Evolutionary conservation across 2,329 filamentous ascomycete species (phyloP), one percentile per base, ranked within the genome.

Genomic region (Paecilomyces formosus): DNA sequence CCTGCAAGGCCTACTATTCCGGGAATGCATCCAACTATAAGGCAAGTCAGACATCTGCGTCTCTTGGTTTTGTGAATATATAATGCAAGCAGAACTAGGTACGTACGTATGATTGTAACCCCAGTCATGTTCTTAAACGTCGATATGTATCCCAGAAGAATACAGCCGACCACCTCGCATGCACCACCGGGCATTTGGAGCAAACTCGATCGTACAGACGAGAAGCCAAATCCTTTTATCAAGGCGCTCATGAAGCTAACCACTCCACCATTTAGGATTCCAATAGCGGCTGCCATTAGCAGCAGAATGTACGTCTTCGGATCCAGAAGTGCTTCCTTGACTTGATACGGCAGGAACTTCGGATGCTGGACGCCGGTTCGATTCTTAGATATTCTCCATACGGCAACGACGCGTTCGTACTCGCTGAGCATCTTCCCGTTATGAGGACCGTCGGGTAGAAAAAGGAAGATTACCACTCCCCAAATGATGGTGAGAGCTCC

Each of bases 261-360:
- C 0, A 82, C 76, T 3, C 78, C 76, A n/a, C 79, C 79, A 56
- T 82, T 81, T 49, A 81, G 70, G 3, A 81, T 73, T 9, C 79
- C 79, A 52, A 76, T 76, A 7, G 69, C 70, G 1, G 80, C 70
- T 0, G 73, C 78, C 52, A 78, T 75, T 8, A 75, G 66, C 22
- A 73, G 65, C 3, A 78, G 69, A 31, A 74, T 74, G 54, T 76
- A 67, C 0, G 71, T 68, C 49, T 71, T 71, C 55, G 74, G 54
- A 56, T 80, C 78, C 3, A 73, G 59, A 0, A 75, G 21, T 0
- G 75, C 74, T 61, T 80, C 78, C 4, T 74, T 54, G 0, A 74
- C 73, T 55, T 75, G 72, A 8, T 61, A 60, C 5, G 67, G 64
- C 50, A 74, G 69, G 56, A 76, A 67, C 26, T 71, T 63, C 24